Evolutionary conservation across 2,329 filamentous ascomycete species (phyloP).

Genomic region (Monilinia vaccinii-corymbosi): DNA sequence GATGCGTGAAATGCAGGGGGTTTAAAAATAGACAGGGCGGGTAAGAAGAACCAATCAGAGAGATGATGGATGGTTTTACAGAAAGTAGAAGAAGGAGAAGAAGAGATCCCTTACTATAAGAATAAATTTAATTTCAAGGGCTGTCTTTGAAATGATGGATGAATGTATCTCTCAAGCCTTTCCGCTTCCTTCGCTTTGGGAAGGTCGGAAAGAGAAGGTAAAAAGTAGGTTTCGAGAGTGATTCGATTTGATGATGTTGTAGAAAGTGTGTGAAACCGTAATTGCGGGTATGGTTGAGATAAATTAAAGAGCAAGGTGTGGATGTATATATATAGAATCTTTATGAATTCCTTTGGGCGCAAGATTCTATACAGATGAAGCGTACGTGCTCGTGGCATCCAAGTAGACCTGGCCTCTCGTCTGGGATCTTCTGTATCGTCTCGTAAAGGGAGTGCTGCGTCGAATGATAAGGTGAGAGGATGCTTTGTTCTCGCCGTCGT

Average conservation of each 20-base stretch:
- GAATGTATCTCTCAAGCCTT: constrained; percentile 2
- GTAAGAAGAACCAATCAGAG: constrained; percentile 1
- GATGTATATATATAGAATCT: no score
- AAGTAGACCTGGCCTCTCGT: no score
- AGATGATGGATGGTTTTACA: neutral
- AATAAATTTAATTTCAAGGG: neutral
- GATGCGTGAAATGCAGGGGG: constrained; percentile 4
- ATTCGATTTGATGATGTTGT: neutral
- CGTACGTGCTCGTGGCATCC: no score
- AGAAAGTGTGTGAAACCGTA: neutral
- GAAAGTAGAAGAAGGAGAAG: neutral
- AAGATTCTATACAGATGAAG: no score
- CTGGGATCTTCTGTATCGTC: no score
- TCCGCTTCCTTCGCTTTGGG: neutral
- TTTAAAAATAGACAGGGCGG: constrained; percentile 10
- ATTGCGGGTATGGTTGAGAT: neutral
- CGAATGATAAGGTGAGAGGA: no score
- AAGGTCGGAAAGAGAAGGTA: neutral
- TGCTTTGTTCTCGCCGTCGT: no score
- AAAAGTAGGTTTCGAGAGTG: neutral
- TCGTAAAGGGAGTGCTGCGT: no score
- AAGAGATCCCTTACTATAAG: neutral
- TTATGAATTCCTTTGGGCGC: no score
- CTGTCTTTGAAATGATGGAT: neutral
- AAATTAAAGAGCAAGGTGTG: no score